A percentile compares a stretch with the other conserved stretches of the same genome.
Evolutionary conservation across 2,329 filamentous ascomycete genomes (phyloP).

Genomic region (Aureobasidium sp.): DNA sequence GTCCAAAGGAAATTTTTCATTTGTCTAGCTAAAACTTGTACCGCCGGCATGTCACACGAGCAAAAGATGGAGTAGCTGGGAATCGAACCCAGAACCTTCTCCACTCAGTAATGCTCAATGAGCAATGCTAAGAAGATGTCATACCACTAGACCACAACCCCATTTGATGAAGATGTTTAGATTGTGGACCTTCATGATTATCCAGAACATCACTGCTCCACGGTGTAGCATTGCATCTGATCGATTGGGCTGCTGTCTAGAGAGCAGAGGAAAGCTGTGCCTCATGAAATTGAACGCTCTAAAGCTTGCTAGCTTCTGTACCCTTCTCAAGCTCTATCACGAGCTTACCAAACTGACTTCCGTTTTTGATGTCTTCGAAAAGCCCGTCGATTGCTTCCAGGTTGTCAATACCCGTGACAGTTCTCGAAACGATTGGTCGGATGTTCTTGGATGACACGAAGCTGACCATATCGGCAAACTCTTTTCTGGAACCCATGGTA

Average conservation of each 20-base stretch:
- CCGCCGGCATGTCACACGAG: not conserved
- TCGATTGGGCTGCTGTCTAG: not conserved
- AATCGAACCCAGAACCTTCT: conserved; percentile 15
- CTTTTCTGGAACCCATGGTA: conserved; percentile 85
- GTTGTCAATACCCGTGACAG: conserved; percentile 62
- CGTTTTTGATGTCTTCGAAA: conserved; percentile 83
- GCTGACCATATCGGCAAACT: conserved; percentile 84
- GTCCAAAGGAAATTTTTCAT: not conserved
- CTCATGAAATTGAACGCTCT: conserved; percentile 1
- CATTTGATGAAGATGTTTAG: not conserved
- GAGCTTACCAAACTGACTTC: conserved; percentile 85
- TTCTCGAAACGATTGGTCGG: conserved; percentile 66
- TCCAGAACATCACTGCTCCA: no score
- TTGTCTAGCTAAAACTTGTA: not conserved
- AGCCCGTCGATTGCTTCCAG: conserved; percentile 71
- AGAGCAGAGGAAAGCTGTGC: no score
- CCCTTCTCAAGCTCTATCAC: conserved; percentile 54
- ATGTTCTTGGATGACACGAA: conserved; percentile 72
- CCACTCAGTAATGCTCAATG: conserved; percentile 7
- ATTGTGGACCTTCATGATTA: not conserved
- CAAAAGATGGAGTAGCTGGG: conserved; percentile 11
- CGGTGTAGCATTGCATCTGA: not conserved
- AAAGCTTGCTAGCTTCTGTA: conserved; percentile 24
- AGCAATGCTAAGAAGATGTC: conserved; percentile 14
- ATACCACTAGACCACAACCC: conserved; percentile 14